Conservation (phyloP, 192 early-diverging fungal genomes). For the Backusella liffmaniae region DNA sequence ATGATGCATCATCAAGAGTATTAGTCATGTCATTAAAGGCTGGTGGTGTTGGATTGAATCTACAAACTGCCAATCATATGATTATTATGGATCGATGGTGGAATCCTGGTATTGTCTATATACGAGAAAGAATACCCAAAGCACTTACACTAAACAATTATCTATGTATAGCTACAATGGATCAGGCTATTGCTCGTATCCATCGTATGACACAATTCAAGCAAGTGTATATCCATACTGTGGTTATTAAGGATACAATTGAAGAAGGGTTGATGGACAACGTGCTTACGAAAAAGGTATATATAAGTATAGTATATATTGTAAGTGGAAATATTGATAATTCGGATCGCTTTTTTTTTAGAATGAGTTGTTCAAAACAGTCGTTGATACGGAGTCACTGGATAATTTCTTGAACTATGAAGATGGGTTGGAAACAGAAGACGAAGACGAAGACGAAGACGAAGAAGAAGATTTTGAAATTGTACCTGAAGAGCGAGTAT, state of each 20-base stretch:
- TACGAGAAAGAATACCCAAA: not conserved
- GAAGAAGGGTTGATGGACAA: slow-evolving; percentile 25
- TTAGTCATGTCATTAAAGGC: slow-evolving; percentile 23
- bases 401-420: not conserved
- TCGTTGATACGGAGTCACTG: not conserved
- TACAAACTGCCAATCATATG: slow-evolving; percentile 32
- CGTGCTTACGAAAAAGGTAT: slow-evolving; percentile 22
- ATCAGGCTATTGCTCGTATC: slow-evolving; percentile 27
- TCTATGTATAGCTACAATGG: slow-evolving; percentile 18
- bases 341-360: not conserved
- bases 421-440: not conserved
- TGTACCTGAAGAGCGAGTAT: not conserved
- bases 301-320: not conserved
- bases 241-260: slow-evolving; percentile 29
- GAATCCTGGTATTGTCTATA: slow-evolving; percentile 17
- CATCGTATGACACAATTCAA: slow-evolving; percentile 31
- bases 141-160: not conserved
- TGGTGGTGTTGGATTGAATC: slow-evolving; percentile 28
- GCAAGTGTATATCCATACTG: slow-evolving; percentile 23
- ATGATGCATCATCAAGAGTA: slow-evolving; percentile 30
- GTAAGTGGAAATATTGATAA: not conserved
- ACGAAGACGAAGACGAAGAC: not conserved
- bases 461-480: not conserved
- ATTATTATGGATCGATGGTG: slow-evolving; percentile 31
- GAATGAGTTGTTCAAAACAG: not conserved